Base-by-base conservation (phyloP, 164 flowering plant species). In the Cinnamomum micranthum region DNA sequence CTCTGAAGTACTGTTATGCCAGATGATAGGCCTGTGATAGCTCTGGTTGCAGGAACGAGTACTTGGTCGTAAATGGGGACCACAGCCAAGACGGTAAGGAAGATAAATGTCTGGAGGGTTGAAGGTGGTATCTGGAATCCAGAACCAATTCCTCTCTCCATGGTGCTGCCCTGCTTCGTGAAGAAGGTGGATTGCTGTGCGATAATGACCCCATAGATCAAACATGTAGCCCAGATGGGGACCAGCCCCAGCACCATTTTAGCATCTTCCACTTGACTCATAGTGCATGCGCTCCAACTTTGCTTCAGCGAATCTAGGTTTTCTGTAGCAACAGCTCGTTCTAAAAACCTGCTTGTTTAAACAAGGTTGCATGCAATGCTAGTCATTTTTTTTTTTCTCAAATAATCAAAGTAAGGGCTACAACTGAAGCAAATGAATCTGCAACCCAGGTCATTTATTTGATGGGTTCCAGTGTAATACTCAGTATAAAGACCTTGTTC, bases 141-240 rank as follows among this genome's bases (percentile, higher is more conserved):
- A 28, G 79, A 47, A 6, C 64, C 80, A 2, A 80, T 63, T 24
- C 68, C 25, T 72, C 84, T 71, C 28, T 82, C 84, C 82, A 82
- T 82, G 58, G 84, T 82, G 69, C 73, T 74, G 17, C 84, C 80
- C 77, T 82, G 84, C 82, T 82, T 82, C 33, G 82, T 82, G 76
- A 79, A 82, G 78, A 82, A 79, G 6, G 84, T 82, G 0, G 72
- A 68, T 23, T 74, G 35, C 52, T 82, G 82, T 19, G 80, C 77
- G 35, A 76, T 68, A 2, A 82, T 80, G 13, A 81, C 68, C 1
- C 73, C 80, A 72, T 79, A 82, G 11, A 79, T 52, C 71, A 82
- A 65, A 60, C 82, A 76, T 3, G 80, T 76, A 3, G 55, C 27
- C 84, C 84, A 79, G 67, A 82, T 76, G 0, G 80, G 84, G 47